phyloP scores from a whole-genome alignment of 345 rosid species.

The Kandelia obovata region DNA sequence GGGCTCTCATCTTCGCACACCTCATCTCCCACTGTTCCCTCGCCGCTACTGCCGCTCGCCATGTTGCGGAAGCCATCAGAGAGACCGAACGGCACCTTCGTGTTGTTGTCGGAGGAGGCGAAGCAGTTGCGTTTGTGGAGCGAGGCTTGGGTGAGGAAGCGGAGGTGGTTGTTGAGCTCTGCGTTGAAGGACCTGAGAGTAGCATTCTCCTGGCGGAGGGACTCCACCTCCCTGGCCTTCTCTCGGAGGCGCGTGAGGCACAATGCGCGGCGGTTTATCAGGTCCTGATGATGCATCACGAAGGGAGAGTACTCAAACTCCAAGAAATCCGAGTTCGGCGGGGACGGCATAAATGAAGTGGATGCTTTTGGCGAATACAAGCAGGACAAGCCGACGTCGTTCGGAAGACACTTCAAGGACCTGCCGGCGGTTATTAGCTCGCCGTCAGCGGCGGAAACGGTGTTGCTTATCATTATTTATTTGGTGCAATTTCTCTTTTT shows the following conservation, averaged over 20 bases:
- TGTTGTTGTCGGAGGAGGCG: constrained; percentile 22
- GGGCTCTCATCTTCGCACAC: constrained; percentile 37
- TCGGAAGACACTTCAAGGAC: not conserved
- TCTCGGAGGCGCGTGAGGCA: constrained; percentile 51
- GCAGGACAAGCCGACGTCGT: constrained; percentile 22
- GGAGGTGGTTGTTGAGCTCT: constrained; percentile 56
- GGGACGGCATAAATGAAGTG: constrained; percentile 7
- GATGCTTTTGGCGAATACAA: not conserved
- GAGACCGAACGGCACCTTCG: constrained; percentile 36
- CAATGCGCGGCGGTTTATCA: constrained; percentile 42
- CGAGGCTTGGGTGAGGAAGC: constrained; percentile 36
- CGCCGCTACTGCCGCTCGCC: constrained; percentile 12
- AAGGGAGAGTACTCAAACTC: constrained; percentile 18
- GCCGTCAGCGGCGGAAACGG: constrained; percentile 17
- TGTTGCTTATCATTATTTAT: constrained; percentile 28
- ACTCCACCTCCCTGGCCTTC: constrained; percentile 44
- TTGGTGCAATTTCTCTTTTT: too few relatives aligned
- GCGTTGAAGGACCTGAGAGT: constrained; percentile 54
- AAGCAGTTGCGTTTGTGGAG: constrained; percentile 23
- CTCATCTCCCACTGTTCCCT: constrained; percentile 20
- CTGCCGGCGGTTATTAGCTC: constrained; percentile 9
- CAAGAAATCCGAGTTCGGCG: constrained; percentile 12
- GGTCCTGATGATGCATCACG: constrained; percentile 44
- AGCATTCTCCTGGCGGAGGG: constrained; percentile 59
- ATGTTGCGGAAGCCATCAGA: constrained; percentile 32